These are phyloP conservation scores for Sergeia podlipaevii DNA, from an alignment of 208 protist genomes.

Conservation along the genomic window DNA sequence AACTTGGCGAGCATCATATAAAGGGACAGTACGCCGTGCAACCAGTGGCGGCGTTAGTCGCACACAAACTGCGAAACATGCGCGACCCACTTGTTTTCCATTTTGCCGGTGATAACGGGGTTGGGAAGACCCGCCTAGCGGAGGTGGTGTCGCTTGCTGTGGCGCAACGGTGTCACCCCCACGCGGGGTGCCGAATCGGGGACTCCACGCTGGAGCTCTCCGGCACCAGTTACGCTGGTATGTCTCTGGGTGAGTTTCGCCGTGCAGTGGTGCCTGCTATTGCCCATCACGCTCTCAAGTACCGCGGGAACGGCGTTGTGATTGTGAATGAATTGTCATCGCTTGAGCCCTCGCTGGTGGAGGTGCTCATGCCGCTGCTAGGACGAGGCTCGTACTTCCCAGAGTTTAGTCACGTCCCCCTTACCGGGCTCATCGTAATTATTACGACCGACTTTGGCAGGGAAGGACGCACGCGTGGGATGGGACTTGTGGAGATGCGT, in stretches of 20 bases:
- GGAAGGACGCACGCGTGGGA: slow-evolving; percentile 61
- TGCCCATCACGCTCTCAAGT: slow-evolving; percentile 24
- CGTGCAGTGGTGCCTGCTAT: slow-evolving; percentile 39
- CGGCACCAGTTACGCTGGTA: slow-evolving; percentile 55
- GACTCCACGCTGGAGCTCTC: slow-evolving; percentile 63
- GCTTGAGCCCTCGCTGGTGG: slow-evolving; percentile 41
- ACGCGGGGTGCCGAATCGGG: slow-evolving; percentile 22
- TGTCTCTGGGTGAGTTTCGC: slow-evolving; percentile 45
- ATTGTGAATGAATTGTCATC: slow-evolving; percentile 67
- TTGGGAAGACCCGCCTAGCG: slow-evolving; percentile 70
- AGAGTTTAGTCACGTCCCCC: slow-evolving; percentile 22
- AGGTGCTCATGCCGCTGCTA: slow-evolving; percentile 48
- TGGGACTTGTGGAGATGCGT: slow-evolving; percentile 56
- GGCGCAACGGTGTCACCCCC: slow-evolving; percentile 39
- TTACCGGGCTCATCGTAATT: slow-evolving; percentile 43
- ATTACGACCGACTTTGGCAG: slow-evolving; percentile 78
- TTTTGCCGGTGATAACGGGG: slow-evolving; percentile 83
- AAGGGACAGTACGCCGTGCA: slow-evolving; percentile 48
- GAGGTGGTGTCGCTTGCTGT: slow-evolving; percentile 69
- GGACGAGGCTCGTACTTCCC: slow-evolving; percentile 42
- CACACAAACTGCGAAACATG: slow-evolving; percentile 41
- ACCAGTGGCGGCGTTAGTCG: slow-evolving; percentile 27
- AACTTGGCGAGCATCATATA: slow-evolving; percentile 23
- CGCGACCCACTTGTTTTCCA: slow-evolving; percentile 54
- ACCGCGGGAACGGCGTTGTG: slow-evolving; percentile 54